phyloP scores from a whole-genome alignment of 208 protist genomes.

The Trypanosoma cruzi region DNA sequence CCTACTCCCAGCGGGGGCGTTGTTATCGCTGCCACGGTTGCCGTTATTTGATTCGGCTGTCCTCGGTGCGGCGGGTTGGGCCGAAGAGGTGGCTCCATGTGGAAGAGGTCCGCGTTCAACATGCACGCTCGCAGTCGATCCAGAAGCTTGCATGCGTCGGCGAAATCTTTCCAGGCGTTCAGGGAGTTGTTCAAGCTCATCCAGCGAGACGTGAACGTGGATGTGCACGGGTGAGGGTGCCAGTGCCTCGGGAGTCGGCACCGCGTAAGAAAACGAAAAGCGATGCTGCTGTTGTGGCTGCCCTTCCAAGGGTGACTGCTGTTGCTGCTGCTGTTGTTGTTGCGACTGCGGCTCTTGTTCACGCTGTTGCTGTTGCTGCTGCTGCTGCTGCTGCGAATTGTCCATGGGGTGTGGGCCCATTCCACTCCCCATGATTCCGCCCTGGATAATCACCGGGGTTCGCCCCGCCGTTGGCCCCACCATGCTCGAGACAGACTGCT shows the following conservation, averaged over 20 bases:
- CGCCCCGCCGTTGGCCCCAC: neutral
- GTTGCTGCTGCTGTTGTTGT: conserved; percentile 21
- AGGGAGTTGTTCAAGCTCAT: conserved; percentile 67
- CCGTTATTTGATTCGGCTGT: neutral
- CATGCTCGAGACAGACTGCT: neutral
- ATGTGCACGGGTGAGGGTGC: conserved; percentile 46
- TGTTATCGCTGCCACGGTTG: neutral
- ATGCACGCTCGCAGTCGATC: conserved; percentile 14
- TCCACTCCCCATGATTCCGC: neutral
- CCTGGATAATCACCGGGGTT: neutral
- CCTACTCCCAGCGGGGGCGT: neutral
- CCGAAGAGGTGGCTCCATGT: neutral
- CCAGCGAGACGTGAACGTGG: conserved; percentile 70
- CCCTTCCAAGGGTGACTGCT: conserved; percentile 14
- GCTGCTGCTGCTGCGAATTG: conserved; percentile 12
- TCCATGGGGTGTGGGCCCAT: neutral
- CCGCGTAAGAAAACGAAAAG: conserved; percentile 5
- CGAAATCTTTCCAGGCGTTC: conserved; percentile 44
- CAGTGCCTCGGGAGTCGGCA: neutral
- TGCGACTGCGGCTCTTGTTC: conserved; percentile 21
- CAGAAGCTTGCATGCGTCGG: conserved; percentile 26
- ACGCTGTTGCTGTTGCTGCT: conserved; percentile 9
- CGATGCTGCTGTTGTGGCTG: conserved; percentile 4
- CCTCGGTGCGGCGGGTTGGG: neutral
- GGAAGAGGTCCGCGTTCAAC: conserved; percentile 12